Percentiles rank a stretch among this genome's conserved stretches.
Evolutionary conservation across 164 flowering plant species (phyloP).

Genomic region (Litsea cubeba): DNA sequence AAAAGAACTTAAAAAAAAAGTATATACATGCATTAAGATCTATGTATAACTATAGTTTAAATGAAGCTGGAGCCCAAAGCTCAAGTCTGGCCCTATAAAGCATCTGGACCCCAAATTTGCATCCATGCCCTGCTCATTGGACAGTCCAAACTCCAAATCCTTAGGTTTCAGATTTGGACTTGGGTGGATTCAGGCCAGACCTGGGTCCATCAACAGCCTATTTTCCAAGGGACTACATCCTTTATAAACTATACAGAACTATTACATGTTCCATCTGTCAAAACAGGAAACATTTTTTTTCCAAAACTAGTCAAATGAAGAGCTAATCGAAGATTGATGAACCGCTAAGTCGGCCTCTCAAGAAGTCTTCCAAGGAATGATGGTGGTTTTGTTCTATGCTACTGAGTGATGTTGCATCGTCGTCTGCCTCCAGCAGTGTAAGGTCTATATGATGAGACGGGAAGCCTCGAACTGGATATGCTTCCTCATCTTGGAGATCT

Average conservation of each 20-base stretch:
- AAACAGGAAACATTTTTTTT: not conserved
- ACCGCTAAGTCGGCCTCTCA: conserved; percentile 61
- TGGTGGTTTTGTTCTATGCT: conserved; percentile 46
- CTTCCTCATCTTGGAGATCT: conserved; percentile 57
- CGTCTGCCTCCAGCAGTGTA: conserved; percentile 69
- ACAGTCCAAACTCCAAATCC: no score
- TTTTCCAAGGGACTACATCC: not conserved
- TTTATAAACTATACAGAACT: not conserved
- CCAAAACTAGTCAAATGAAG: not conserved
- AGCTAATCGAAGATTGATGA: conserved; percentile 68
- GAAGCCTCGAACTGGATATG: conserved; percentile 55
- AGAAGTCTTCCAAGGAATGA: conserved; percentile 46
- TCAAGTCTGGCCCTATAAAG: no score
- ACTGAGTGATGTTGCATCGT: conserved; percentile 47
- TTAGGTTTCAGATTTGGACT: no score
- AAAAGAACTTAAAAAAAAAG: no score
- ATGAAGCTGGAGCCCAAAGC: no score
- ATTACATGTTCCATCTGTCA: no score
- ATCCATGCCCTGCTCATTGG: no score
- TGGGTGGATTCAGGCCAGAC: no score
- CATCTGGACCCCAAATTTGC: no score
- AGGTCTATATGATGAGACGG: conserved; percentile 54
- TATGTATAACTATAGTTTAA: no score
- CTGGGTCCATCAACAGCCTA: no score
- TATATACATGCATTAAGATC: no score